phyloP scores from a whole-genome alignment of 768 basidiomycete genomes.

The Gloeostereum incarnatum region DNA sequence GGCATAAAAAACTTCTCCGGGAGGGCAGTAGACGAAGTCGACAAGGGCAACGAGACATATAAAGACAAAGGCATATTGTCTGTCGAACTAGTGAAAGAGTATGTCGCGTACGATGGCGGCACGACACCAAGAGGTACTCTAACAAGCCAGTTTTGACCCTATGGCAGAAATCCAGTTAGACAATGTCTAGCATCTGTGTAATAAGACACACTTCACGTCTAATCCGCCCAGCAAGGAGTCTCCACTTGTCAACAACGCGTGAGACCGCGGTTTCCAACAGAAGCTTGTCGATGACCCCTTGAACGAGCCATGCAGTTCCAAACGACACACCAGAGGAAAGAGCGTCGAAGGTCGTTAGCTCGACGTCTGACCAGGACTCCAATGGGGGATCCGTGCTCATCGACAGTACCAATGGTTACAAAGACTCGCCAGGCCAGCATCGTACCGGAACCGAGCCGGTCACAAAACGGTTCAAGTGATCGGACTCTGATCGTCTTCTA shows the following conservation, averaged over 20 bases:
- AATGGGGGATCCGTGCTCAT: no score
- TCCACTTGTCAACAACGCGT: slow-evolving; percentile 23
- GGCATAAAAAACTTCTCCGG: slow-evolving; percentile 26
- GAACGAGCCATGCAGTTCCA: no score
- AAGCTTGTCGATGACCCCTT: slow-evolving; percentile 24
- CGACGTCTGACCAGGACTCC: no score
- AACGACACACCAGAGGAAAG: no score
- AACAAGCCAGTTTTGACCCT: slow-evolving; percentile 25
- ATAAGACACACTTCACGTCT: slow-evolving; percentile 11
- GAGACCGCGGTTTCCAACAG: slow-evolving; percentile 20
- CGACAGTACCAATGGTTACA: no score
- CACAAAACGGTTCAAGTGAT: no score
- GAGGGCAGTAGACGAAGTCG: slow-evolving; percentile 21
- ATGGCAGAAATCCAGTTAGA: not conserved
- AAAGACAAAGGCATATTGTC: slow-evolving; percentile 24
- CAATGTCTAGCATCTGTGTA: slow-evolving; percentile 1
- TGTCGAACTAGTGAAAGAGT: slow-evolving; percentile 22
- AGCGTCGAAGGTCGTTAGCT: no score
- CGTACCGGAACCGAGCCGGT: no score
- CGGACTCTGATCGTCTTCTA: no score
- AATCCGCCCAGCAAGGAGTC: slow-evolving; percentile 19
- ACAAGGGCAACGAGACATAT: slow-evolving; percentile 23
- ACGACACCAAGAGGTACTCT: slow-evolving; percentile 25
- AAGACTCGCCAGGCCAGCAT: no score
- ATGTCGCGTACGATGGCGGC: slow-evolving; percentile 23